A percentile compares a stretch with the other conserved stretches of the same genome.
Evolutionary conservation across 2,329 filamentous ascomycete genomes (phyloP).

Genomic region (Alternaria gaisen): DNA sequence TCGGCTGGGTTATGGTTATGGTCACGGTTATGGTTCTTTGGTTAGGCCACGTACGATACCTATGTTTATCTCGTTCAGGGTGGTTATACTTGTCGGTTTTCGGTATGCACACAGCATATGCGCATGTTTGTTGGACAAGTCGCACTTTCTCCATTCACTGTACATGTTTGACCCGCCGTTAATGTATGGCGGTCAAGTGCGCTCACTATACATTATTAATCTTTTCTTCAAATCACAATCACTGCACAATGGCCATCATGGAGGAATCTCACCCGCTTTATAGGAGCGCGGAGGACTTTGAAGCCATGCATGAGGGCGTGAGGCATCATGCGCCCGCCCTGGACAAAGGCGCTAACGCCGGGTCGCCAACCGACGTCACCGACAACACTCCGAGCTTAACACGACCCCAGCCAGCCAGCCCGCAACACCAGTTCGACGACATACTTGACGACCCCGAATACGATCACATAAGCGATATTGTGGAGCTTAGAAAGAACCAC

Average conservation of each 20-base stretch:
- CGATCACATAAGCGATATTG: slow-evolving; percentile 23
- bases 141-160: slow-evolving; percentile 27
- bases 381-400: slow-evolving; percentile 19
- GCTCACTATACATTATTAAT: slow-evolving; percentile 14
- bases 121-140: slow-evolving; percentile 12
- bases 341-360: slow-evolving; percentile 12
- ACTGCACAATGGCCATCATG: background rate
- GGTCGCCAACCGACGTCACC: slow-evolving; percentile 26
- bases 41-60: slow-evolving; percentile 11
- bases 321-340: slow-evolving; percentile 3
- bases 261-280: background rate
- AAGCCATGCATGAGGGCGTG: slow-evolving; percentile 18
- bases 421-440: slow-evolving; percentile 9
- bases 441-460: slow-evolving; percentile 24
- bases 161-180: slow-evolving; percentile 22
- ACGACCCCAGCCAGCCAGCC: slow-evolving; percentile 13
- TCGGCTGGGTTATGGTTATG: background rate
- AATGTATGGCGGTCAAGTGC: slow-evolving; percentile 10
- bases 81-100: background rate
- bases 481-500: slow-evolving; percentile 17
- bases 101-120: slow-evolving; percentile 1
- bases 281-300: slow-evolving; percentile 4
- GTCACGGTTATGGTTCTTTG: slow-evolving; percentile 8
- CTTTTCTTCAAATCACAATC: background rate
- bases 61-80: slow-evolving; percentile 2